Evolutionary conservation across 1,284 basidiomycete species (phyloP), one percentile per base, ranked within the genome.

Genomic region (Agroathelia rolfsii): DNA sequence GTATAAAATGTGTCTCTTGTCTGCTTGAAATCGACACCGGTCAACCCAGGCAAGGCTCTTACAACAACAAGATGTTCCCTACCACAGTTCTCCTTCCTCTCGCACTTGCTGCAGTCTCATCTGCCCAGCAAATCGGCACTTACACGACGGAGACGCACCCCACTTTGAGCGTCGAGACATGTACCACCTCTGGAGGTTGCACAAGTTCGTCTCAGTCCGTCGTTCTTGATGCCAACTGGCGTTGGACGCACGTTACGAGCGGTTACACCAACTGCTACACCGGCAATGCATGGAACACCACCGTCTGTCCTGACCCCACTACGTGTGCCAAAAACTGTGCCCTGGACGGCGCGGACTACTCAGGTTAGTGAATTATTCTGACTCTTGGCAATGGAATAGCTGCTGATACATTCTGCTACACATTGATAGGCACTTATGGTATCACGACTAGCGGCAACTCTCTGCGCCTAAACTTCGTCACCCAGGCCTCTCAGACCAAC

Each of bases 181-280:
- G 58, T 37, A 47, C 51, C 10, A 33, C 42, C 22, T 33, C 32
- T 11, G 40, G 42, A 20, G 36, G 47, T 33, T 56, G 56, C 48
- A 45, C 39, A 32, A 48, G 41, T 24, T 24, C 9, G 22, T n/a
- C n/a, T 17, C 28, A 19, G 16, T 16, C 28, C 5, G 11, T 24
- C n/a, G 20, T 49, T 19, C 43, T 51, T 35, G 50, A 52, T 37
- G 30, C 48, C 23, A 50, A 52, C 48, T 51, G 49, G 49, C 48
- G 50, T 34, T 50, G 47, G 46, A 33, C 47, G 14, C 46, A 50
- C 43, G 32, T 21, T 25, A 38, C 37, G 32, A 24, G 47, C 32
- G 55, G 55, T 32, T 61, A 48, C 49, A 64, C 62, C 39, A 72
- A 72, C 56, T 73, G 70, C 54, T 72, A 70, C 55, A 69, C 64